Evolutionary conservation across 495 filamentous ascomycete genomes (phyloP).

Genomic region (Glonium stellatum): DNA sequence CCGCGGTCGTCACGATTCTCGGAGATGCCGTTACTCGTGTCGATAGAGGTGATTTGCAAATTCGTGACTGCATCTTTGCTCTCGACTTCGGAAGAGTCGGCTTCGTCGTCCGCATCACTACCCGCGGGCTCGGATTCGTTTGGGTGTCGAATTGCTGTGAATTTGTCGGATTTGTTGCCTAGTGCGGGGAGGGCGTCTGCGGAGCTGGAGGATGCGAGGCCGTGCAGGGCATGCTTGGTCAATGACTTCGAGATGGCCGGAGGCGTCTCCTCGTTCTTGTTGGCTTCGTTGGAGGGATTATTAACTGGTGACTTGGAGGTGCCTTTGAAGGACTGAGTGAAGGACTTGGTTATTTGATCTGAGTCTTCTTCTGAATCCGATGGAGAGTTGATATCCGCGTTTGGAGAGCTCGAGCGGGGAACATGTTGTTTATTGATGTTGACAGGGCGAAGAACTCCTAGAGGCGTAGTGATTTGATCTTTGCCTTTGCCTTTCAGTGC

Average conservation of each 20-base stretch:
- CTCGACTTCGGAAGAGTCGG: neutral
- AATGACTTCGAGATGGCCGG: too few species aligned
- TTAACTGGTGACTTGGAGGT: too few species aligned
- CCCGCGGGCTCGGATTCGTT: neutral
- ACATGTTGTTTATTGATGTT: neutral
- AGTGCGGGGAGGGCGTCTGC: neutral
- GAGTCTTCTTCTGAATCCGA: too few species aligned
- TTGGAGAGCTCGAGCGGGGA: too few species aligned
- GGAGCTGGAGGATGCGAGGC: neutral
- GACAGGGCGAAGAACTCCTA: neutral
- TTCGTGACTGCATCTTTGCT: neutral
- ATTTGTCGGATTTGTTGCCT: neutral
- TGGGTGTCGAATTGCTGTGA: neutral
- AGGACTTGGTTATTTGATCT: too few species aligned
- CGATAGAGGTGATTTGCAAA: neutral
- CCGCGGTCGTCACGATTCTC: neutral
- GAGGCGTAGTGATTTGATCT: neutral
- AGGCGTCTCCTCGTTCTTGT: too few species aligned
- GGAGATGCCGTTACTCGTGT: neutral
- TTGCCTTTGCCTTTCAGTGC: neutral
- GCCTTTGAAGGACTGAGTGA: too few species aligned
- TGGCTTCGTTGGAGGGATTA: too few species aligned
- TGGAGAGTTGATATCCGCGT: too few species aligned
- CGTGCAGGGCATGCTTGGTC: neutral
- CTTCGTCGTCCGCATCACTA: neutral